Evolutionary conservation across 2,329 filamentous ascomycete species (phyloP), one percentile per base, ranked within the genome.

Genomic region (Berkeleyomyces rouxiae): DNA sequence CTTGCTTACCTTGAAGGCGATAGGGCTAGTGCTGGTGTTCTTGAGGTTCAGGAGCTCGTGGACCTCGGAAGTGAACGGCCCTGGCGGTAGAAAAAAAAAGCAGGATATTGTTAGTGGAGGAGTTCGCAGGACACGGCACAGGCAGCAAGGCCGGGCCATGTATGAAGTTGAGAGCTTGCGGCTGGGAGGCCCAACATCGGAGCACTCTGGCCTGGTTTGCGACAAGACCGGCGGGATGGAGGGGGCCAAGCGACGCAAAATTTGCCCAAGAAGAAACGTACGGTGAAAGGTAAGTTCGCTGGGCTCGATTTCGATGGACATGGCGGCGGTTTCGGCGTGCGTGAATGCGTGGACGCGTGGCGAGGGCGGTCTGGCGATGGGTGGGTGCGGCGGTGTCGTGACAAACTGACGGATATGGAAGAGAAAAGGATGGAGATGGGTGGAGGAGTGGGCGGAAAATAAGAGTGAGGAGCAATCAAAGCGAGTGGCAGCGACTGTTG

Each of bases 231-330:
- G 13, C 11, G 10, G 55, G 16, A 61, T 61, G 16, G 31, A n/a
- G 36, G 16, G 62, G 59, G 59, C 62, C 51, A 59, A 44, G 31
- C 37, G 57, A 58, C 51, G 51, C 51, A 37, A 40, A 61, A 11
- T 55, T 39, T 4, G 36, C 31, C n/a, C 7, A 42, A 36, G 39
- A 66, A 58, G 61, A 69, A 66, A 80, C 87, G 71, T 80, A 97
- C 93, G 88, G 76, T 85, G 87, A 78, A 99, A 99, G 77, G 84
- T 88, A 72, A 99, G 84, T 82, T 97, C 93, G 69, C 82, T 75
- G 65, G 92, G 93, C 70, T 93, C 86, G 72, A 99, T 88, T 70
- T 96, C 88, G 77, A 99, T 87, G 70, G 92, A 95, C 93, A 97
- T 97, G 76, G 71, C 81, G 76, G 68, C 65, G 58, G 49, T 4